Conservation (phyloP, 1,284 basidiomycete genomes). For the Pseudozyma thailandica region DNA sequence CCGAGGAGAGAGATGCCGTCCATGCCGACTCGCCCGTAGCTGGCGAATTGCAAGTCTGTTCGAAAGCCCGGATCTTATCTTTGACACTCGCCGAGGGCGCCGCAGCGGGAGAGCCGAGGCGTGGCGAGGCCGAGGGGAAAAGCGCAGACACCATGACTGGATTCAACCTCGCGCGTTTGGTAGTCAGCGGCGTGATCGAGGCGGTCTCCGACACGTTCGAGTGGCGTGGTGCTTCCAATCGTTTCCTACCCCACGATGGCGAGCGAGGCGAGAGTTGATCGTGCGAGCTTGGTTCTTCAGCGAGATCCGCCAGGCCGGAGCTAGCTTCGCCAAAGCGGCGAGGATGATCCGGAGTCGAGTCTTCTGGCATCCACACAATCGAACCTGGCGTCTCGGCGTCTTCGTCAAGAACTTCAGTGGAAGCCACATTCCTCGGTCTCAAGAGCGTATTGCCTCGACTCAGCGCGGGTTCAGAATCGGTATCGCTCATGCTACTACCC, state of each 20-base stretch:
- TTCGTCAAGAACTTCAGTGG: slow-evolving; percentile 11
- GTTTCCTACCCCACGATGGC: not conserved
- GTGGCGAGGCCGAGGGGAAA: slow-evolving; percentile 29
- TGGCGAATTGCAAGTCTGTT: slow-evolving; percentile 11
- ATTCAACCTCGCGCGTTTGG: slow-evolving; percentile 56
- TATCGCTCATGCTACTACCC: slow-evolving; percentile 34
- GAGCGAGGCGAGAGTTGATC: not conserved
- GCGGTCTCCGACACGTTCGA: slow-evolving; percentile 50
- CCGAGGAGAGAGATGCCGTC: slow-evolving; percentile 30
- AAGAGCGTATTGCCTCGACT: slow-evolving; percentile 36
- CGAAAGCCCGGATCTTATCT: slow-evolving; percentile 55
- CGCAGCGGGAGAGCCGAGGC: not conserved
- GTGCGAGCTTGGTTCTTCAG: slow-evolving; percentile 7
- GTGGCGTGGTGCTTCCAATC: not conserved
- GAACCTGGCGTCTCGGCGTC: slow-evolving; percentile 27
- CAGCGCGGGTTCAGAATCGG: slow-evolving; percentile 27
- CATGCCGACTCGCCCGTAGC: slow-evolving; percentile 9
- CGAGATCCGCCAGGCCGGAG: slow-evolving; percentile 13
- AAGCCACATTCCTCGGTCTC: slow-evolving; percentile 24
- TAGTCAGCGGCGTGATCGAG: slow-evolving; percentile 56
- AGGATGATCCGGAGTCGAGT: slow-evolving; percentile 1
- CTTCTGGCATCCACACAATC: slow-evolving; percentile 40
- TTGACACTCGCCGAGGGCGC: slow-evolving; percentile 24
- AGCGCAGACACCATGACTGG: slow-evolving; percentile 50
- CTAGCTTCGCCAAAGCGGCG: not conserved